Percentiles rank a stretch among this genome's conserved stretches.
These are phyloP conservation scores for Zelonia costaricensis DNA, from an alignment of 208 protist species.

Conservation along the genomic window DNA sequence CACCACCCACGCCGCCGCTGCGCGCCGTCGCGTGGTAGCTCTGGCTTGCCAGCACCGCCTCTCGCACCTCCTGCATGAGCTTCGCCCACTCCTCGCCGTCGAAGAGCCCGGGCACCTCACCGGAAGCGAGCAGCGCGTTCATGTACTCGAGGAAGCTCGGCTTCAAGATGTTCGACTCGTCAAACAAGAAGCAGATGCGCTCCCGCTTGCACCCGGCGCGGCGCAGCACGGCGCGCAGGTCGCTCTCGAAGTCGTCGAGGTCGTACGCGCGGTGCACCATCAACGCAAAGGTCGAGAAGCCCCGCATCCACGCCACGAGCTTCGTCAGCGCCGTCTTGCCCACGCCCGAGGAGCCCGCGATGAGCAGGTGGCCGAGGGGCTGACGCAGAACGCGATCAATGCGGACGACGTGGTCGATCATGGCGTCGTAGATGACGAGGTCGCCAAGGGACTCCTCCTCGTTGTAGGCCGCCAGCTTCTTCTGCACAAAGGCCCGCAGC, in stretches of 20 bases:
- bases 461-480: conserved; percentile 92
- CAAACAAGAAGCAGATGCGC: conserved; percentile 99
- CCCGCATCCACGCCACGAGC: conserved; percentile 99
- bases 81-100: conserved; percentile 97
- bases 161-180: conserved; percentile 99
- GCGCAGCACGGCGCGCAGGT: conserved; percentile 96
- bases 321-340: conserved; percentile 98
- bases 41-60: conserved; percentile 41
- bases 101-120: conserved; percentile 98
- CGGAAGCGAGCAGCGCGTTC: conserved; percentile 99
- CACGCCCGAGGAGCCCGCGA: conserved; percentile 97
- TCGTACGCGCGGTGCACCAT: conserved; percentile 97
- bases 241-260: conserved; percentile 97
- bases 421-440: conserved; percentile 98
- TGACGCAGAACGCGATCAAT: conserved; percentile 99
- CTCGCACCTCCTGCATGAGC: conserved; percentile 93
- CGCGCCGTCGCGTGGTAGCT: conserved; percentile 23
- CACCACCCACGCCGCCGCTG: conserved; percentile 8
- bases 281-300: conserved; percentile 96
- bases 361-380: conserved; percentile 97
- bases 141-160: conserved; percentile 99
- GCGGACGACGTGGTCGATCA: conserved; percentile 98
- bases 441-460: conserved; percentile 96
- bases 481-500: conserved; percentile 92
- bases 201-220: conserved; percentile 96